Percentiles rank a stretch among this genome's conserved stretches.
These are phyloP conservation scores for Aschersonia sp. DNA, from an alignment of 2,329 filamentous ascomycete species.

Conservation along the genomic window DNA sequence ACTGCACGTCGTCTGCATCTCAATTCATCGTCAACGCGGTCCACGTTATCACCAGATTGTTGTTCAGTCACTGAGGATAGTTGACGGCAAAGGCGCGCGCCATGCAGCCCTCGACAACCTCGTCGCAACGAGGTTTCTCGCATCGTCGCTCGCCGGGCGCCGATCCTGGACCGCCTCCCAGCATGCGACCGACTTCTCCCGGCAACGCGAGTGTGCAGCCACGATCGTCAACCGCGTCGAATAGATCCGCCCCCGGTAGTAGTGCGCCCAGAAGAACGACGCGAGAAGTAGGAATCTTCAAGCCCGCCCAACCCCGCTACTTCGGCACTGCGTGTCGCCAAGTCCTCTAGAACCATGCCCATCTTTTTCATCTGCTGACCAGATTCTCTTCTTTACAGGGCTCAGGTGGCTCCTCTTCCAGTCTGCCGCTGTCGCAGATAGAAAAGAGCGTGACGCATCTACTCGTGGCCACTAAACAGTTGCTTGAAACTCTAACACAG, in stretches of 20 bases:
- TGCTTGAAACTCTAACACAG: conserved; percentile 91
- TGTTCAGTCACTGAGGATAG: too few relatives aligned
- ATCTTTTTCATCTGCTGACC: background rate
- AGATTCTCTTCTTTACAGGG: conserved; percentile 11
- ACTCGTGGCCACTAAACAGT: conserved; percentile 91
- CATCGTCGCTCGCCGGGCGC: conserved; percentile 50
- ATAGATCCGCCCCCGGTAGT: conserved; percentile 37
- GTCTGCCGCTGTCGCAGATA: conserved; percentile 78
- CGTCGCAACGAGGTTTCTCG: conserved; percentile 34
- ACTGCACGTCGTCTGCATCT: too few relatives aligned
- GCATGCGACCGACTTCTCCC: conserved; percentile 47
- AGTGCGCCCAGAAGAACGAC: conserved; percentile 15
- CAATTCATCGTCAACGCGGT: too few relatives aligned
- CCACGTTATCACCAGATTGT: too few relatives aligned
- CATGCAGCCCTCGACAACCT: conserved; percentile 35
- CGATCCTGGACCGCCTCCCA: conserved; percentile 43
- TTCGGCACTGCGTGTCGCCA: background rate
- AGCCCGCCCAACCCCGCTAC: conserved; percentile 1
- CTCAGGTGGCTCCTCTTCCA: conserved; percentile 49
- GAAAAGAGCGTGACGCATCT: conserved; percentile 98
- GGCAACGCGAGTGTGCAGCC: conserved; percentile 39
- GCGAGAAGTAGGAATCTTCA: conserved; percentile 16
- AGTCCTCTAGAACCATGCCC: background rate
- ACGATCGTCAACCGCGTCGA: conserved; percentile 53
- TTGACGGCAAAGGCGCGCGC: background rate